Percentiles rank a stretch among this genome's conserved stretches.
phyloP scores from a whole-genome alignment of 2,329 filamentous ascomycete species.

The Beauveria caledonica region DNA sequence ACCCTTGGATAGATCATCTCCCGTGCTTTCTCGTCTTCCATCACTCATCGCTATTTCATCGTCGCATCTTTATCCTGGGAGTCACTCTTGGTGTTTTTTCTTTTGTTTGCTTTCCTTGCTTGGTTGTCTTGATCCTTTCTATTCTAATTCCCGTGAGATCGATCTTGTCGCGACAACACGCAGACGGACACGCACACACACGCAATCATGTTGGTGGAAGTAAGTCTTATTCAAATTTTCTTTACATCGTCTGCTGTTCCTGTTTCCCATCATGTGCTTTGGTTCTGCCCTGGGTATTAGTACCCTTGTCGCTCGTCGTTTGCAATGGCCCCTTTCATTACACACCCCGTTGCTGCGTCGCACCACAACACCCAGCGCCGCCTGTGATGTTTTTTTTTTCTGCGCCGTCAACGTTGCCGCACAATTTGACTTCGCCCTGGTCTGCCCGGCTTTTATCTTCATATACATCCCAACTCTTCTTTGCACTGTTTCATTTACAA shows the following conservation, averaged over 20 bases:
- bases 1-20: slow-evolving; percentile 6
- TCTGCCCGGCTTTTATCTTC: not conserved
- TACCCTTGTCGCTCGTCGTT: not conserved
- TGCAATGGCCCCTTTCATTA: not conserved
- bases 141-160: not conserved
- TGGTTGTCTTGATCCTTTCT: not conserved
- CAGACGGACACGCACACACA: not conserved
- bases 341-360: not conserved
- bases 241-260: not conserved
- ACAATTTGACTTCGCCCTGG: not conserved
- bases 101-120: not conserved
- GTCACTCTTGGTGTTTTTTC: not conserved
- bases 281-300: slow-evolving; percentile 8
- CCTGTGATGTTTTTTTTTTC: slow-evolving; percentile 5
- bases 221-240: slow-evolving; percentile 19
- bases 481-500: not conserved
- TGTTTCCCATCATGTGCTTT: not conserved
- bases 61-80: not conserved
- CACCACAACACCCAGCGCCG: not conserved
- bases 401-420: slow-evolving; percentile 13
- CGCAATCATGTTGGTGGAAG: slow-evolving; percentile 29
- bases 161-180: not conserved
- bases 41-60: not conserved
- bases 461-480: not conserved
- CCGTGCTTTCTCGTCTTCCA: not conserved